Base-by-base conservation (phyloP, 202 grass and related monocot species). In the Panicum hallii region DNA sequence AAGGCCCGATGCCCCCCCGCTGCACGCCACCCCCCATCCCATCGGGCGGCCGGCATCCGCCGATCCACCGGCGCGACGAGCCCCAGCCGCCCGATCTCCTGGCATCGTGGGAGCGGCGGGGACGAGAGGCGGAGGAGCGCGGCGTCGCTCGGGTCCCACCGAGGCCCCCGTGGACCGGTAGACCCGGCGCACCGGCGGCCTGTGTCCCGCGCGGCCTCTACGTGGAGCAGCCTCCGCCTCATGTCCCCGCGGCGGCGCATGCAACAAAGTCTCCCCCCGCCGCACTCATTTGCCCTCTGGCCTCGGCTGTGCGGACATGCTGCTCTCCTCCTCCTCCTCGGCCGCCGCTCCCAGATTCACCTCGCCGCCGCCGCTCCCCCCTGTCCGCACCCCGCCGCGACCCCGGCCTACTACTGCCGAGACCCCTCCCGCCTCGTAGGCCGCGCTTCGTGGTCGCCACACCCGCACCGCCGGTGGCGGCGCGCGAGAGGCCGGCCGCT, bases 191-290 rank as follows among this genome's bases (percentile, higher is more conserved):
- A 5, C 23, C 9, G 62, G 65, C 28, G 36, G 4, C 26, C 15
- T 83, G 84, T 83, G 88, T 82, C 58, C 62, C 19, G 42, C 61
- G 75, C 68, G 68, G 50, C 80, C 84, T 90, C 84, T 83, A 87
- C 88, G 88, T 90, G 88, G 84, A 65, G 28, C 80, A 34, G 41
- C 84, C 62, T 50, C 62, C 44, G 84, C 88, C 88, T 83, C 88
- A 55, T 48, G 44, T 67, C 75, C 36, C 34, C 41, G 19, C 67
- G 14, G 69, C 70, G 28, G 22, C 47, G 17, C 15, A 67, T 74
- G 74, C 66, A 53, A 47, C 85, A 82, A 76, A 58, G 81, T 77
- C 77, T 72, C 14, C 76, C 65, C 61, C 20, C 54, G 15, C 56
- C 78, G 17, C 85, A 43, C 30, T 71, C 44, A 48, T 8, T 8